Evolutionary conservation across 768 basidiomycete genomes (phyloP).

Genomic region (Guyanaporus albipodus): DNA sequence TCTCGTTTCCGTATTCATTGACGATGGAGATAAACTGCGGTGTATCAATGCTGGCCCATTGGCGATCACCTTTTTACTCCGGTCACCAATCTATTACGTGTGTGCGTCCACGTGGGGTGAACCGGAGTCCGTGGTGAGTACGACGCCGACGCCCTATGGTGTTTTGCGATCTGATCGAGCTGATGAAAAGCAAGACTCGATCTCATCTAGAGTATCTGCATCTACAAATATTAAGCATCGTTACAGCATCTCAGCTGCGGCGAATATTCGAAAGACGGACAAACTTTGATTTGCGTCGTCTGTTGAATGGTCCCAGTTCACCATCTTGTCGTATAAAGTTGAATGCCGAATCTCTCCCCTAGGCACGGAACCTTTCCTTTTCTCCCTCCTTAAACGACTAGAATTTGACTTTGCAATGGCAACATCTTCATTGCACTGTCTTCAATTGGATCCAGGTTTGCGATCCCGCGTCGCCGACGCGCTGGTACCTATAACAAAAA

Average conservation of each 20-base stretch:
- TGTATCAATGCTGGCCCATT: slow-evolving; percentile 81
- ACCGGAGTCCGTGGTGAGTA: slow-evolving; percentile 89
- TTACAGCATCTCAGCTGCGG: slow-evolving; percentile 79
- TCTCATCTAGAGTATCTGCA: slow-evolving; percentile 94
- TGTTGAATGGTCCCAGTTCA: slow-evolving; percentile 52
- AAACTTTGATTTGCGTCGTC: slow-evolving; percentile 84
- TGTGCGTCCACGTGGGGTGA: slow-evolving; percentile 93
- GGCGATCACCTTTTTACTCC: slow-evolving; percentile 81
- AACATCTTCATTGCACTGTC: slow-evolving; percentile 75
- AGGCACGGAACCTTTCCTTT: slow-evolving; percentile 84
- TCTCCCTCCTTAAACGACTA: slow-evolving; percentile 62
- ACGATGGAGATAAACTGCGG: slow-evolving; percentile 82
- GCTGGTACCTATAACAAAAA: slow-evolving; percentile 75
- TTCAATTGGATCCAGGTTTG: slow-evolving; percentile 65
- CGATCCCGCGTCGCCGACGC: slow-evolving; percentile 76
- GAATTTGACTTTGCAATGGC: slow-evolving; percentile 81
- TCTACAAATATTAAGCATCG: slow-evolving; percentile 86
- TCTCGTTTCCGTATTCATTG: slow-evolving; percentile 91
- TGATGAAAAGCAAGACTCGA: slow-evolving; percentile 77
- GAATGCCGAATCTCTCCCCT: background rate
- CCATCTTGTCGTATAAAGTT: background rate
- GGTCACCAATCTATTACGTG: slow-evolving; percentile 87
- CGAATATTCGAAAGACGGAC: slow-evolving; percentile 84
- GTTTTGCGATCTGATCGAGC: slow-evolving; percentile 25
- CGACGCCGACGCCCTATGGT: background rate